A percentile compares a stretch with the other conserved stretches of the same genome.
phyloP scores from a whole-genome alignment of 441 rosid species.

The Melastoma candidum region DNA sequence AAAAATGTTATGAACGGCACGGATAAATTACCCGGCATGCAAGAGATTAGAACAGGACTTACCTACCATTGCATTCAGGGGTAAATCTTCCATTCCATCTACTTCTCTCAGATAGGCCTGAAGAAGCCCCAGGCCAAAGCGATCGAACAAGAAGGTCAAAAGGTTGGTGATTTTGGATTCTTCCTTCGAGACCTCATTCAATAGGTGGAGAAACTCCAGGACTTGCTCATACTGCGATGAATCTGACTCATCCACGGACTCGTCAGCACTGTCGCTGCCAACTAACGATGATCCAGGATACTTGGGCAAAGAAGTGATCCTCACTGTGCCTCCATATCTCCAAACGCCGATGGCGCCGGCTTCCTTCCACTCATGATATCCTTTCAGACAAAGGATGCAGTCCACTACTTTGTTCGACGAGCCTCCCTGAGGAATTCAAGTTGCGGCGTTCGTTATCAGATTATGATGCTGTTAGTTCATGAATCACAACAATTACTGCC shows the following conservation, averaged over 20 bases:
- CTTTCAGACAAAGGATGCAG: constrained; percentile 91
- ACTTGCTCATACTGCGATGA: constrained; percentile 83
- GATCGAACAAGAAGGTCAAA: constrained; percentile 76
- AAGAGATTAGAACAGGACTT: constrained; percentile 24
- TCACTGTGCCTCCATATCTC: constrained; percentile 95
- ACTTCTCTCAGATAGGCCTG: constrained; percentile 67
- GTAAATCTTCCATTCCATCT: constrained; percentile 50
- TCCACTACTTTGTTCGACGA: constrained; percentile 94
- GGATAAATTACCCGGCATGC: constrained; percentile 2
- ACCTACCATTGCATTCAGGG: constrained; percentile 97
- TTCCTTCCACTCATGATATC: constrained; percentile 89
- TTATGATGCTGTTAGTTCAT: no score
- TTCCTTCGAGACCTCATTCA: constrained; percentile 59
- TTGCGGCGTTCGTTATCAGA: no score
- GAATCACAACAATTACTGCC: no score
- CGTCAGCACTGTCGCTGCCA: constrained; percentile 77
- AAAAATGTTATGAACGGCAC: constrained; percentile 1
- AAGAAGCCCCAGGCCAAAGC: constrained; percentile 68
- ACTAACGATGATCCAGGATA: constrained; percentile 41
- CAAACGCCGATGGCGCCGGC: constrained; percentile 91
- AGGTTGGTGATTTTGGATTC: constrained; percentile 70
- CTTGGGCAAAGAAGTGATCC: constrained; percentile 70
- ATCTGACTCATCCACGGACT: constrained; percentile 78
- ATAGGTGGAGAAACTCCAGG: constrained; percentile 78
- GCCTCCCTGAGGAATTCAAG: constrained; percentile 49